Evolutionary conservation across 495 filamentous ascomycete genomes (phyloP).

Genomic region (Penicillium manginii): DNA sequence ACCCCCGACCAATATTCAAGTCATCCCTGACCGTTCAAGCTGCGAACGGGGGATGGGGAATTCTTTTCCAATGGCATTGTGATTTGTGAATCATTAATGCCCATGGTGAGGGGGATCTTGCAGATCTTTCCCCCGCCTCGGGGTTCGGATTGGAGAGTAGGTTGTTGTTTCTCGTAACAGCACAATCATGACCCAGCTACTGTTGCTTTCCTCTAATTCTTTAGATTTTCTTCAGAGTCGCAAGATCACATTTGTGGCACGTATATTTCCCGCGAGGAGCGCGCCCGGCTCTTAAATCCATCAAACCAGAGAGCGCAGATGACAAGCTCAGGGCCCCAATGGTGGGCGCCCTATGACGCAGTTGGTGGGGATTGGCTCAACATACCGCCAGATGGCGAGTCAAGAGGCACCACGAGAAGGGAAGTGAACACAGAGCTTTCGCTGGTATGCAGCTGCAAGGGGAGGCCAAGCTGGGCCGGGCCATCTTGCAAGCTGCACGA

Average conservation of each 20-base stretch:
- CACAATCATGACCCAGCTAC: too few relatives aligned
- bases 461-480: constrained; percentile 22
- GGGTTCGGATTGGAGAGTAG: constrained; percentile 2
- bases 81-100: constrained; percentile 1
- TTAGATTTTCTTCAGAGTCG: not conserved
- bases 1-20: not conserved
- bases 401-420: not conserved
- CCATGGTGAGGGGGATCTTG: constrained; percentile 14
- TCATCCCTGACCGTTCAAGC: not conserved
- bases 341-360: constrained; percentile 32
- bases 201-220: not conserved
- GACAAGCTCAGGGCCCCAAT: constrained; percentile 16
- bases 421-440: constrained; percentile 1
- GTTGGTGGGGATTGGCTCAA: constrained; percentile 20
- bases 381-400: constrained; percentile 16
- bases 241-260: constrained; percentile 17
- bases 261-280: constrained; percentile 10
- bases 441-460: constrained; percentile 30
- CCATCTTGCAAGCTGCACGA: constrained; percentile 24
- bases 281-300: constrained; percentile 16
- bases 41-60: constrained; percentile 4
- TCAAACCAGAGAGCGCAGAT: constrained; percentile 19
- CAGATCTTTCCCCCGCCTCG: constrained; percentile 11
- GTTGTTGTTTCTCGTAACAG: not conserved
- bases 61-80: constrained; percentile 14